Conservation (phyloP, 495 filamentous ascomycete species). For the Staphylotrichum longicolle region DNA sequence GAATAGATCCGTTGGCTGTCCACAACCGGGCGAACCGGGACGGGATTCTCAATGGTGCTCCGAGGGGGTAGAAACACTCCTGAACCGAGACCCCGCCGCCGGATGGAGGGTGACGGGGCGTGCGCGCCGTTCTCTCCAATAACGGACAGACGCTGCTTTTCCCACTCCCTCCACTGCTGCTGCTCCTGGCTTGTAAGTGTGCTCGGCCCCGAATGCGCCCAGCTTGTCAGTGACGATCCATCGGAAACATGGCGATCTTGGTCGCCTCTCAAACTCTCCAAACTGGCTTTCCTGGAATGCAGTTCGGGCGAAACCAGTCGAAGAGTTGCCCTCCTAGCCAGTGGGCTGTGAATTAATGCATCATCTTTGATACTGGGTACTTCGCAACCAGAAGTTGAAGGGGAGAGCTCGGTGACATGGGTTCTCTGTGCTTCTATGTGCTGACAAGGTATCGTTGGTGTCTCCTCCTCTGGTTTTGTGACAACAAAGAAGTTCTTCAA, state of each 20-base stretch:
- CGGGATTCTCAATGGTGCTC: background rate
- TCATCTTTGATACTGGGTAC: slow-evolving; percentile 20
- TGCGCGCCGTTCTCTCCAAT: slow-evolving; percentile 62
- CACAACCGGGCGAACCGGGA: slow-evolving; percentile 31
- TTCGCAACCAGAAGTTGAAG: slow-evolving; percentile 7
- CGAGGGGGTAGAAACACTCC: slow-evolving; percentile 23
- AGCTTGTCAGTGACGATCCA: slow-evolving; percentile 70
- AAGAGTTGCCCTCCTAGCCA: slow-evolving; percentile 42
- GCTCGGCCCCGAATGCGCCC: slow-evolving; percentile 59
- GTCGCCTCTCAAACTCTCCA: slow-evolving; percentile 52
- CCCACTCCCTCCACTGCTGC: slow-evolving; percentile 43
- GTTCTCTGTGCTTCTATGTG: slow-evolving; percentile 51
- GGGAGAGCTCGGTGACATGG: slow-evolving; percentile 36
- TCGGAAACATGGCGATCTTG: slow-evolving; percentile 46
- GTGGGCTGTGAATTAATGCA: slow-evolving; percentile 41
- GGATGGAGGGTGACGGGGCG: slow-evolving; percentile 44
- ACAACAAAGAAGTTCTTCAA: slow-evolving; percentile 60
- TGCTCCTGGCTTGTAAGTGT: slow-evolving; percentile 44
- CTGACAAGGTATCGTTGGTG: slow-evolving; percentile 45
- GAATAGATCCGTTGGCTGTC: slow-evolving; percentile 69
- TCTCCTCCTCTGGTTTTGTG: slow-evolving; percentile 39
- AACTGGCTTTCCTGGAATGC: slow-evolving; percentile 49
- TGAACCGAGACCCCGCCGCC: slow-evolving; percentile 22
- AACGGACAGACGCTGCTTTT: slow-evolving; percentile 60
- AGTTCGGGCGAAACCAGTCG: slow-evolving; percentile 41